phyloP scores from a whole-genome alignment of 352 stramenopile species.

The Pythium coloratum region DNA sequence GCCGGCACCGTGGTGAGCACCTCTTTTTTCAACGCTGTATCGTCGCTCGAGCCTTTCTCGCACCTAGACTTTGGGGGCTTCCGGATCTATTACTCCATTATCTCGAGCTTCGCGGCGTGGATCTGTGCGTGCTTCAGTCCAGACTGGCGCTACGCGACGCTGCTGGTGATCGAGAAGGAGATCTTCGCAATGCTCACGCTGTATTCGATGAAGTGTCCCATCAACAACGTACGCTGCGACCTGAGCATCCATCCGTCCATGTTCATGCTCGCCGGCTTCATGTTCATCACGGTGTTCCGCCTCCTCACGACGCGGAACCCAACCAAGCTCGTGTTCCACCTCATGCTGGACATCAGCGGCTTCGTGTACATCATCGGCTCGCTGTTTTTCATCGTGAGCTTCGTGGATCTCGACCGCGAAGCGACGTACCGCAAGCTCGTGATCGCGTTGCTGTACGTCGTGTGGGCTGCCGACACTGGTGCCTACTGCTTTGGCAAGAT shows the following conservation, averaged over 20 bases:
- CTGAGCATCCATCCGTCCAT: constrained; percentile 32
- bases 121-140: constrained; percentile 54
- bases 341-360: constrained; percentile 54
- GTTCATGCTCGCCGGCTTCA: constrained; percentile 39
- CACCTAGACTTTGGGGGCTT: constrained; percentile 25
- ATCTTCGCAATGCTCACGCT: constrained; percentile 60
- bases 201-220: constrained; percentile 57
- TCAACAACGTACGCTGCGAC: constrained; percentile 52
- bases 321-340: constrained; percentile 40
- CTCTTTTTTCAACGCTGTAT: constrained; percentile 34
- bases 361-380: constrained; percentile 66
- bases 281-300: constrained; percentile 49
- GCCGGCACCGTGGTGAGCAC: constrained; percentile 38
- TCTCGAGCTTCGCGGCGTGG: constrained; percentile 41
- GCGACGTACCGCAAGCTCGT: constrained; percentile 59
- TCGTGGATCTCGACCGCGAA: constrained; percentile 57
- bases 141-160: constrained; percentile 43
- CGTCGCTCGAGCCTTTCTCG: constrained; percentile 40
- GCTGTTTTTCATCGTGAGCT: constrained; percentile 54
- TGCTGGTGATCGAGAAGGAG: constrained; percentile 48
- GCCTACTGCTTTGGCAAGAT: constrained; percentile 92
- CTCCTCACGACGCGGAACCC: constrained; percentile 32
- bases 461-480: constrained; percentile 89
- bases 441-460: constrained; percentile 66
- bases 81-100: constrained; percentile 48